Conservation (phyloP, 495 filamentous ascomycete species). For the Aspergillus homomorphus region DNA sequence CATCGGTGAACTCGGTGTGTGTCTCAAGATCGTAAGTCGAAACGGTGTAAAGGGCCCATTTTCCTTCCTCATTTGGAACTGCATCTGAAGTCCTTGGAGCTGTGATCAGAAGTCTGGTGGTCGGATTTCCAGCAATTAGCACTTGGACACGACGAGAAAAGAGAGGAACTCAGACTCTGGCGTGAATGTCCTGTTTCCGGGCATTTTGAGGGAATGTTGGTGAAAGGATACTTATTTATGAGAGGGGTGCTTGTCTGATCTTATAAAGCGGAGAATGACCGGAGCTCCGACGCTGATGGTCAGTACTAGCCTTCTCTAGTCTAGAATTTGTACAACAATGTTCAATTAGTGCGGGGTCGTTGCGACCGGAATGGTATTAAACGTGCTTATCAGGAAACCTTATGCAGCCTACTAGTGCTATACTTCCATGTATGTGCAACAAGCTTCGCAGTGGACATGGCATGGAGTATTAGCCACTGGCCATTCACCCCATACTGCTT, state of each 20-base stretch:
- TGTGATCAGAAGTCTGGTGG: not conserved
- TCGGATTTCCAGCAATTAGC: not conserved
- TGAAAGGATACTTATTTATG: not conserved
- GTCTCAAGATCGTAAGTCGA: not conserved
- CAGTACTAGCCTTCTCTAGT: no score
- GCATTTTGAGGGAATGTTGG: no score
- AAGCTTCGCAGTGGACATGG: no score
- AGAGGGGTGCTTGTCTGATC: not conserved
- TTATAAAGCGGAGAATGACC: not conserved
- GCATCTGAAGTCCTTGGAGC: not conserved
- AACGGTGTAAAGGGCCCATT: not conserved
- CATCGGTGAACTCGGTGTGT: not conserved
- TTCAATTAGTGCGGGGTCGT: no score
- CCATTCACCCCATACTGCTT: no score
- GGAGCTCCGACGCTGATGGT: conserved; percentile 2
- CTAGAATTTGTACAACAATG: no score
- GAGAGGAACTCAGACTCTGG: not conserved
- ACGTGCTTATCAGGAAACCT: no score
- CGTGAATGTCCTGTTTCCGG: not conserved
- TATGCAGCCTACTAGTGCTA: no score
- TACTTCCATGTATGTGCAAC: no score
- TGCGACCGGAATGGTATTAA: no score
- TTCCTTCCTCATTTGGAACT: not conserved
- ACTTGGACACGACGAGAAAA: not conserved
- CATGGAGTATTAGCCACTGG: no score